Evolutionary conservation across 2,329 filamentous ascomycete species (phyloP).

Genomic region (Cladophialophora bantiana): DNA sequence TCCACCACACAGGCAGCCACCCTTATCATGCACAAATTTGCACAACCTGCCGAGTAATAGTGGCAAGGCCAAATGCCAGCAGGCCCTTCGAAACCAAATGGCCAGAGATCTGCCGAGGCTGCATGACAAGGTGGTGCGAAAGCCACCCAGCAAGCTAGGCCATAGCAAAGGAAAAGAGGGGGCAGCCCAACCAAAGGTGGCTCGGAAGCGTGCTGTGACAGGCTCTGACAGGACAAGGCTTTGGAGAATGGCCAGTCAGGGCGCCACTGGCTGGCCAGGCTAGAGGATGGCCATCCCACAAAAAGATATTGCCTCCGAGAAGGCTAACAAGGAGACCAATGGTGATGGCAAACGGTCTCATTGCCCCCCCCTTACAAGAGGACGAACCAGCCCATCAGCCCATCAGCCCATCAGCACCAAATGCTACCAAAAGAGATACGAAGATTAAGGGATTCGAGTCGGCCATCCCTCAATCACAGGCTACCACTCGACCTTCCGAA

Average conservation of each 20-base stretch:
- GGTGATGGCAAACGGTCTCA: slow-evolving; percentile 6
- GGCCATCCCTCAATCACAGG: slow-evolving; percentile 19
- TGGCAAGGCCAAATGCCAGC: slow-evolving; percentile 26
- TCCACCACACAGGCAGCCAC: slow-evolving; percentile 7
- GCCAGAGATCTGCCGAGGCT: slow-evolving; percentile 37
- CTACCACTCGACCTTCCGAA: slow-evolving; percentile 7
- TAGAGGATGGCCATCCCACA: slow-evolving; percentile 25
- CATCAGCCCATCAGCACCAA: slow-evolving; percentile 29
- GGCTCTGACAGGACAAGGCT: slow-evolving; percentile 32
- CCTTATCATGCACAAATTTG: slow-evolving; percentile 27
- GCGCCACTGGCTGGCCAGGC: slow-evolving; percentile 13
- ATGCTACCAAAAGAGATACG: slow-evolving; percentile 16
- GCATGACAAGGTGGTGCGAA: slow-evolving; percentile 23
- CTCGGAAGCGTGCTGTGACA: slow-evolving; percentile 3
- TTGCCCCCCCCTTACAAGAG: slow-evolving; percentile 15
- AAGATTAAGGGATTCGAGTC: slow-evolving; percentile 13
- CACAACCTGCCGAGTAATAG: slow-evolving; percentile 9
- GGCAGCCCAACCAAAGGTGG: slow-evolving; percentile 20
- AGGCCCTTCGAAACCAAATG: slow-evolving; percentile 20
- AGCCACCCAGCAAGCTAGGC: slow-evolving; percentile 5
- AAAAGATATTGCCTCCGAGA: slow-evolving; percentile 27
- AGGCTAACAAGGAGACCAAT: slow-evolving; percentile 23
- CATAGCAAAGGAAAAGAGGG: slow-evolving; percentile 14
- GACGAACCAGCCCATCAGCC: slow-evolving; percentile 15
- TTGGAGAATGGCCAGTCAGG: slow-evolving; percentile 24